Percentiles rank a stretch among this genome's conserved stretches.
These are phyloP conservation scores for Prunus padus DNA, from an alignment of 306 rosid genomes.

Conservation along the genomic window DNA sequence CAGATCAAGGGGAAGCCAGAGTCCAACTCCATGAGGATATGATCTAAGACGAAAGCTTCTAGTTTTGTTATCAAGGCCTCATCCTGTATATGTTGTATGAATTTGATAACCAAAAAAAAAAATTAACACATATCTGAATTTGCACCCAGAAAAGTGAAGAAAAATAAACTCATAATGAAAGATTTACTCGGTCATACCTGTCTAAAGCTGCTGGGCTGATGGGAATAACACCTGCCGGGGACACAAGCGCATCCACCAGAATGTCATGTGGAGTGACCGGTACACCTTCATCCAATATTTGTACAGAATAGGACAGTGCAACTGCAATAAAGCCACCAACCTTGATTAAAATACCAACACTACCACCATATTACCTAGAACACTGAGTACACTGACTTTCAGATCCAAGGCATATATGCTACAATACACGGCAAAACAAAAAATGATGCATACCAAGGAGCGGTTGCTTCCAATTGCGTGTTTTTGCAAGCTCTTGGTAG, in stretches of 20 bases:
- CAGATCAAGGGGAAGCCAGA: not conserved
- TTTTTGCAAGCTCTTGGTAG: constrained; percentile 72
- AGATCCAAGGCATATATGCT: constrained; percentile 9
- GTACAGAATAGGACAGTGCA: constrained; percentile 76
- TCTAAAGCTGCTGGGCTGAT: constrained; percentile 64
- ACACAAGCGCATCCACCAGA: constrained; percentile 74
- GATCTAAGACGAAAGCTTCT: constrained; percentile 3
- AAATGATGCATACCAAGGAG: constrained; percentile 58
- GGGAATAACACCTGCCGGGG: constrained; percentile 78
- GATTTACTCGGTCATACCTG: constrained; percentile 42
- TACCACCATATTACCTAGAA: constrained; percentile 11
- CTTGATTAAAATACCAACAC: not conserved
- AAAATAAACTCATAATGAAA: not conserved
- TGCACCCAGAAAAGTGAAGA: not conserved
- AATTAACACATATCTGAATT: not conserved
- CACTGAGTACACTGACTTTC: constrained; percentile 15
- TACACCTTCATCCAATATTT: constrained; percentile 78
- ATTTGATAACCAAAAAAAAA: constrained; percentile 6
- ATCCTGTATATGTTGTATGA: constrained; percentile 28
- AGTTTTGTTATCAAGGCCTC: constrained; percentile 27
- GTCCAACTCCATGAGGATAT: constrained; percentile 2
- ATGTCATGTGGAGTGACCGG: constrained; percentile 65
- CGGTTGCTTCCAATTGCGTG: constrained; percentile 79
- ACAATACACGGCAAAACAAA: constrained; percentile 5
- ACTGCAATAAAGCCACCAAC: constrained; percentile 47